These are phyloP conservation scores for Cryptococcus maquisensis DNA, from an alignment of 1,284 basidiomycete species.

Conservation along the genomic window DNA sequence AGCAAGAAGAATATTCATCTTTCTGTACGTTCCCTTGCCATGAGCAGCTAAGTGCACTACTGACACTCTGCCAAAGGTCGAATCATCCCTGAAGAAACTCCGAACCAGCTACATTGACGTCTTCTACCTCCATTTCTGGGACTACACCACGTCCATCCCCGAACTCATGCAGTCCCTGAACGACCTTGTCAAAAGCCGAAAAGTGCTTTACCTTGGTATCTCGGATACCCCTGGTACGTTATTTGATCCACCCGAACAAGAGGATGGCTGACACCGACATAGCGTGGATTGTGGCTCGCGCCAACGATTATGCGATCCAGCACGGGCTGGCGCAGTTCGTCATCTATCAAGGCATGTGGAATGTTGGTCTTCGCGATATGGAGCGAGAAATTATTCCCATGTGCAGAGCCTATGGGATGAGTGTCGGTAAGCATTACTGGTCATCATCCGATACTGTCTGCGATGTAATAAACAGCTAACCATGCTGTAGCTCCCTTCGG, in stretches of 20 bases:
- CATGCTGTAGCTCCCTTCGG: slow-evolving; percentile 49
- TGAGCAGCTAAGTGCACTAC: not conserved
- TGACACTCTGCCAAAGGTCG: slow-evolving; percentile 18
- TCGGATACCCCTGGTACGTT: slow-evolving; percentile 49
- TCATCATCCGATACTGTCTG: not conserved
- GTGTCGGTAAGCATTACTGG: slow-evolving; percentile 26
- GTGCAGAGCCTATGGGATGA: slow-evolving; percentile 51
- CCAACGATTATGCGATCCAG: not conserved
- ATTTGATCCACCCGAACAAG: not conserved
- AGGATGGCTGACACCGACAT: not conserved
- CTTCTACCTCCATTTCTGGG: slow-evolving; percentile 39
- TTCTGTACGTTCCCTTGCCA: slow-evolving; percentile 24
- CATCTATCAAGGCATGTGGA: slow-evolving; percentile 26
- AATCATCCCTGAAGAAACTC: slow-evolving; percentile 48
- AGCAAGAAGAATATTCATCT: slow-evolving; percentile 30
- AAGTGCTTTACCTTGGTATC: slow-evolving; percentile 50
- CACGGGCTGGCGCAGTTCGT: not conserved
- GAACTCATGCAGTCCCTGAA: slow-evolving; percentile 51
- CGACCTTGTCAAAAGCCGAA: slow-evolving; percentile 43
- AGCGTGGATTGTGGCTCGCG: slow-evolving; percentile 55
- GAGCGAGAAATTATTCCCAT: slow-evolving; percentile 62
- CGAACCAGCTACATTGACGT: slow-evolving; percentile 52
- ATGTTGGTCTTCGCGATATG: slow-evolving; percentile 51
- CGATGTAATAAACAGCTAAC: not conserved
- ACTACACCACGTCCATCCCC: slow-evolving; percentile 46